These are phyloP conservation scores for Claviceps capensis DNA, from an alignment of 2,329 filamentous ascomycete genomes.

Conservation along the genomic window DNA sequence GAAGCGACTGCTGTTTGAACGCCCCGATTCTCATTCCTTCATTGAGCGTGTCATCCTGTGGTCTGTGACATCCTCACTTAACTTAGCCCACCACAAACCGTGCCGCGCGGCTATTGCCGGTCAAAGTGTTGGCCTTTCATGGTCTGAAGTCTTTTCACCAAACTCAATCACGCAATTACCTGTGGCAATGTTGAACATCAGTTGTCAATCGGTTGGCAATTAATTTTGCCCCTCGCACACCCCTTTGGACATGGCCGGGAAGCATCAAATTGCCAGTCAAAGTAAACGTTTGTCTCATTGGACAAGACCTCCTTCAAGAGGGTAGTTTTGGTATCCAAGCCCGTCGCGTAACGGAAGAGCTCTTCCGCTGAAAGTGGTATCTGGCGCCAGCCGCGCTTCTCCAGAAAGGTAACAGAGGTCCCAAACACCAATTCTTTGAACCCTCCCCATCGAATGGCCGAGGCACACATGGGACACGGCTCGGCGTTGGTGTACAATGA, in stretches of 20 bases:
- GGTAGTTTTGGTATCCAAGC: slow-evolving; percentile 23
- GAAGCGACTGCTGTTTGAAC: too few relatives aligned
- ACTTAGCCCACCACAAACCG: not conserved
- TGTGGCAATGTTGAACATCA: not conserved
- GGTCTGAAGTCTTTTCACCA: not conserved
- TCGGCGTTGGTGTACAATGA: slow-evolving; percentile 44
- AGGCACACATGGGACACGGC: slow-evolving; percentile 44
- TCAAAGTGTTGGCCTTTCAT: not conserved
- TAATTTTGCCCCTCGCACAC: not conserved
- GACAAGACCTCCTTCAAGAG: slow-evolving; percentile 31
- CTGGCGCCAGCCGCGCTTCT: slow-evolving; percentile 35
- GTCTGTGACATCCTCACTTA: too few relatives aligned
- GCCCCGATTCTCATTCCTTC: too few relatives aligned
- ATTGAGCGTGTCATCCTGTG: too few relatives aligned
- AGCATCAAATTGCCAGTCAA: slow-evolving; percentile 38
- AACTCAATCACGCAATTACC: not conserved
- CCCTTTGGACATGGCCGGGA: slow-evolving; percentile 2
- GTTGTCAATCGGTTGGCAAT: not conserved
- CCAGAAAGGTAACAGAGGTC: slow-evolving; percentile 32
- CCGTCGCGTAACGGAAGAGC: slow-evolving; percentile 25
- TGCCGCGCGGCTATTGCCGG: not conserved
- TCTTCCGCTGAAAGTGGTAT: slow-evolving; percentile 32
- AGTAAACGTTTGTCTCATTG: slow-evolving; percentile 40
- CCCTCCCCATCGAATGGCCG: slow-evolving; percentile 40
- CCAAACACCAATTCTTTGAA: slow-evolving; percentile 43